Evolutionary conservation across 2,329 filamentous ascomycete genomes (phyloP).

Genomic region (Neospermospora avenae): DNA sequence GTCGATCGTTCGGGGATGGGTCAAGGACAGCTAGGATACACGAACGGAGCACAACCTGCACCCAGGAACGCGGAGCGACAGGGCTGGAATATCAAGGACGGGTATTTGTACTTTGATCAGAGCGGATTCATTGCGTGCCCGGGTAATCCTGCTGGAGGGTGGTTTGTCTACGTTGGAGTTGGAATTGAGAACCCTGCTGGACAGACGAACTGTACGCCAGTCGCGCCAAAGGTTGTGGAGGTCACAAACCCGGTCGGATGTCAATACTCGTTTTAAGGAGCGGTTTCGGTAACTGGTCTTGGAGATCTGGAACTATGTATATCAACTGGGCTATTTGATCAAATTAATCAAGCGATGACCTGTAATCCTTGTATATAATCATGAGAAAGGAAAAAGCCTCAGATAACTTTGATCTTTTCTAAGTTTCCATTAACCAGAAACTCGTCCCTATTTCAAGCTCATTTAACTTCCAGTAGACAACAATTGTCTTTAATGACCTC

Average conservation of each 20-base stretch:
- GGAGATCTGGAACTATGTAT: not conserved
- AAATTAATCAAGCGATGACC: no score
- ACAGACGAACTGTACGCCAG: not conserved
- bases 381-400: not conserved
- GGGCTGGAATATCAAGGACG: slow-evolving; percentile 1
- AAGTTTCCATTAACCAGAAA: no score
- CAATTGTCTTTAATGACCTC: no score
- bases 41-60: not conserved
- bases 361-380: slow-evolving; percentile 13
- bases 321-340: not conserved
- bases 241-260: not conserved
- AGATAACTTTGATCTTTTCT: not conserved
- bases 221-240: not conserved
- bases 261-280: not conserved
- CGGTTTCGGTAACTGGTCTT: not conserved
- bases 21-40: slow-evolving; percentile 1
- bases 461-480: no score
- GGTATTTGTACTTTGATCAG: slow-evolving; percentile 1
- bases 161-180: not conserved
- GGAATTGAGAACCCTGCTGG: slow-evolving; percentile 1
- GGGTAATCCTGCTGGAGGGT: not conserved
- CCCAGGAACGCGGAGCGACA: not conserved
- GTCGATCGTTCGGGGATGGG: slow-evolving; percentile 4
- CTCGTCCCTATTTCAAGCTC: no score
- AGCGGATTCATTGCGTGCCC: slow-evolving; percentile 1